Percentiles rank a stretch among this genome's conserved stretches.
These are phyloP conservation scores for Platanthera guangdongensis DNA, from an alignment of 106 monocot species.

Conservation along the genomic window DNA sequence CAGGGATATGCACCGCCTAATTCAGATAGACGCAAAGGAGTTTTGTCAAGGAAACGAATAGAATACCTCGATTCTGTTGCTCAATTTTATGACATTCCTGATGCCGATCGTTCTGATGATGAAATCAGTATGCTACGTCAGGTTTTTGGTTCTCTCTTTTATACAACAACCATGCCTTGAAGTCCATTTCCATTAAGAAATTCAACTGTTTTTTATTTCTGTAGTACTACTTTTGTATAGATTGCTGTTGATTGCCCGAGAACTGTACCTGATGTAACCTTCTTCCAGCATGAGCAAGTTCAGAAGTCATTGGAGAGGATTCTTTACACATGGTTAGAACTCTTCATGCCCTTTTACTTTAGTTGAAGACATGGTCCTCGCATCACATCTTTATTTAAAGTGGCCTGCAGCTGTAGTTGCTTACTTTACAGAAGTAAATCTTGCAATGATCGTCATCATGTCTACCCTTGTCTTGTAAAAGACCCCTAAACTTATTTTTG, in stretches of 20 bases:
- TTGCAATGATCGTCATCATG: background rate
- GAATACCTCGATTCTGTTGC: slow-evolving; percentile 98
- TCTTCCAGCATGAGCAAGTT: slow-evolving; percentile 86
- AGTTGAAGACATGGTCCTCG: background rate
- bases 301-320: slow-evolving; percentile 97
- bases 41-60: slow-evolving; percentile 70
- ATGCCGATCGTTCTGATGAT: slow-evolving; percentile 86
- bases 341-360: slow-evolving; percentile 9
- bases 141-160: slow-evolving; percentile 28
- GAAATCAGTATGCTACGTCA: slow-evolving; percentile 99
- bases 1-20: slow-evolving; percentile 99
- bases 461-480: background rate
- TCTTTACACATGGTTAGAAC: slow-evolving; percentile 86
- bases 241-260: slow-evolving; percentile 98
- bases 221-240: slow-evolving; percentile 23
- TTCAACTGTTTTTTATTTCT: background rate
- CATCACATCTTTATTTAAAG: background rate
- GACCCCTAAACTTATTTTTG: background rate
- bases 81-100: slow-evolving; percentile 93
- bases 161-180: background rate
- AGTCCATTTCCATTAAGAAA: background rate
- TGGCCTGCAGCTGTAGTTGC: too few species aligned
- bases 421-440: background rate
- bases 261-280: slow-evolving; percentile 95
- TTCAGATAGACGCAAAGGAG: slow-evolving; percentile 92